phyloP scores from a whole-genome alignment of 805 yeast genomes.

The Candida cerambycidarum region DNA sequence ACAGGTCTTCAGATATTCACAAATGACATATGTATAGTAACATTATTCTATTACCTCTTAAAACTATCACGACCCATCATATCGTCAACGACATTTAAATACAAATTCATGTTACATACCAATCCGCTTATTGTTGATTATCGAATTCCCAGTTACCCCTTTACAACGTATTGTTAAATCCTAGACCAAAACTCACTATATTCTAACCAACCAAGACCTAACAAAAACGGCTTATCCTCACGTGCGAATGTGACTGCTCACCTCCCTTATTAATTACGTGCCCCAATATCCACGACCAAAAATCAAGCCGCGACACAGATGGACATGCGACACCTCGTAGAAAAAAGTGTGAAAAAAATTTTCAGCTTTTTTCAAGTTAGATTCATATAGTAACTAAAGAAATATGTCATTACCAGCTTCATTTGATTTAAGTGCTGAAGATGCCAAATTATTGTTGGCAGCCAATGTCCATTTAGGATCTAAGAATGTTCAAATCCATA shows the following conservation, averaged over 20 bases:
- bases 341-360: conserved; percentile 7
- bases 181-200: neutral
- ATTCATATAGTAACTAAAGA: conserved; percentile 7
- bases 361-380: conserved; percentile 5
- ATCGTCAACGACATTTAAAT: too few species aligned
- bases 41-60: too few species aligned
- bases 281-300: neutral
- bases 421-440: conserved; percentile 93
- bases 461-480: conserved; percentile 99
- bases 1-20: too few species aligned
- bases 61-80: too few species aligned
- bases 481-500: conserved; percentile 99
- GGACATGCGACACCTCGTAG: conserved; percentile 3
- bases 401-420: conserved; percentile 81
- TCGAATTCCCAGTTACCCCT: too few species aligned
- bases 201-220: neutral
- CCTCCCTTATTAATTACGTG: neutral
- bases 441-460: conserved; percentile 98
- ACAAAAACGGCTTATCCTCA: neutral
- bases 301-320: neutral
- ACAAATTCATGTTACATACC: too few species aligned
- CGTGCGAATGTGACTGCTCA: neutral
- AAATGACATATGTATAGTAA: too few species aligned
- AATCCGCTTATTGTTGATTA: too few species aligned
- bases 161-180: neutral